Evolutionary conservation across 352 stramenopile species (phyloP), one percentile per base, ranked within the genome.

Genomic region (Elongisporangium anandrum): DNA sequence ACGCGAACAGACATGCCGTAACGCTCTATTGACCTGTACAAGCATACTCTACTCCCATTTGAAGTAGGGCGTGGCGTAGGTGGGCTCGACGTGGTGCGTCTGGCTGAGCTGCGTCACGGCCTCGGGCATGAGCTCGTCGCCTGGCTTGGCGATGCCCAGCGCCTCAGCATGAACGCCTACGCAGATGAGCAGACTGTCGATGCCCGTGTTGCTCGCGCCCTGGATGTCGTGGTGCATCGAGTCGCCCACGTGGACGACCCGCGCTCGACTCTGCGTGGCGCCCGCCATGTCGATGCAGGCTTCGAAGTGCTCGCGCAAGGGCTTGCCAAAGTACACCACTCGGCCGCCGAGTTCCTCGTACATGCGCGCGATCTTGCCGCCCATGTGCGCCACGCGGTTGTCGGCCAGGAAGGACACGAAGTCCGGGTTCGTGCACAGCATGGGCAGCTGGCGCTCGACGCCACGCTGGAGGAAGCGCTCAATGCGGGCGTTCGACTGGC

Each of bases 361-460:
- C 54, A 73, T 57, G 51, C 91, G 72, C 7, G 87, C 85, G 67
- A 97, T 95, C 55, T 85, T 93, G 47, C 85, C 82, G 52, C 70
- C 76, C 66, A 87, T 87, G 61, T 86, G 75, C 52, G 80, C 77
- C 29, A 84, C 80, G 15, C 66, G 62, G 47, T 85, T 79, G 60
- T 86, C 81, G 1, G 73, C 70, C 41, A 87, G 64, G 51, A 89
- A 74, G 8, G 86, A 77, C 45, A 96, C 66, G 50, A 94, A 84
- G 66, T 97, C 90, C 24, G 90, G 90, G 68, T 97, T 96, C 16
- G 81, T 88, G 66, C 88, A 96, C 52, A 96, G 52, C 71, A 97
- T 75, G 6, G 85, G 86, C 15, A 96, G 63, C 12, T 79, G 66
- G 26, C 72, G 73, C 38, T 78, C 60, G 10, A 75, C 52, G 22